Base-by-base conservation (phyloP, 257 asterid species). In the Schizonepeta tenuifolia region DNA sequence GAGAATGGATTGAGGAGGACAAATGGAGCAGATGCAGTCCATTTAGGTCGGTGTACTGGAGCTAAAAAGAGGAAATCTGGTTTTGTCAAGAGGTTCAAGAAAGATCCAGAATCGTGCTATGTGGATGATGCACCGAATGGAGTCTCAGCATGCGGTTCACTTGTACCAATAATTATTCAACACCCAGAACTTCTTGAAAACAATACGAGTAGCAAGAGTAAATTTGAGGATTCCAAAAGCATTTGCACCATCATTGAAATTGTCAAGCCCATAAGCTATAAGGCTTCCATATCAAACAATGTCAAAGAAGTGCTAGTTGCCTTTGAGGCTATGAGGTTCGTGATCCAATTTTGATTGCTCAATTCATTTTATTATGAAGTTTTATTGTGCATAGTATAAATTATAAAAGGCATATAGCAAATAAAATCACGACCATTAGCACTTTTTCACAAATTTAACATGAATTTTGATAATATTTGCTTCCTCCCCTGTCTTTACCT, bases 31-130 rank as follows among this genome's bases (percentile, higher is more conserved):
- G 92, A 77, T 36, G 60, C 77, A 5, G 61, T 53, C 60, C 89
- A 83, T 74, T 56, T 69, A 46, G 88, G 87, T 81, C 97, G 96
- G 40, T 79, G 77, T 72, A 89, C 79, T 35, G 97, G 98, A 68
- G 93, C 98, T 61, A 94, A 58, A 74, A 86, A 73, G 88, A 88
- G 98, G 81, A 94, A 94, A 83, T 94, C 97, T 68, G 96, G 97
- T 75, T 82, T 82, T 58, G 98, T 94, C 31, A 92, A 85, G 83
- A 85, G 98, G 75, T 91, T 94, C 81, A 91, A 68, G 80, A 85
- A 81, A 85, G 95, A 89, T 72, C 72, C 80, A 3, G 71, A 79
- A 44, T 54, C 87, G 0, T 66, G 78, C 76, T 56, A 73, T 17
- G 65, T 60, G 59, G 81, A 79, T 62, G 87, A 69, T 74, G 71